phyloP scores from a whole-genome alignment of 2,329 filamentous ascomycete species.

The Colletotrichum brevisporum region DNA sequence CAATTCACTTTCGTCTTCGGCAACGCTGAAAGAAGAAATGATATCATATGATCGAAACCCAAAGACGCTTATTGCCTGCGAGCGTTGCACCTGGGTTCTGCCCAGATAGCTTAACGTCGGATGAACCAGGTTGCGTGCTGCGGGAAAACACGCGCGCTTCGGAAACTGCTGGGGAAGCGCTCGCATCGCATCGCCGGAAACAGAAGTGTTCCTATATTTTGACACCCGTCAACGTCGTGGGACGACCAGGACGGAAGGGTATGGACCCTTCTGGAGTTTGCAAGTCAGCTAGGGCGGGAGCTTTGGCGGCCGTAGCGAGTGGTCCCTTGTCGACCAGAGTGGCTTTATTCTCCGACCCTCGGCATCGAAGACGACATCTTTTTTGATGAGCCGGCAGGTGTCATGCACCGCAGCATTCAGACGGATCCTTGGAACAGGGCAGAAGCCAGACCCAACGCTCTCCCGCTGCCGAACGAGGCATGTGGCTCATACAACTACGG shows the following conservation, averaged over 20 bases:
- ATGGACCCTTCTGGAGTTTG: no score
- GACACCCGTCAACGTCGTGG: constrained; percentile 9
- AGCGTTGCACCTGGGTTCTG: background rate
- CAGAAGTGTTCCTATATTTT: constrained; percentile 18
- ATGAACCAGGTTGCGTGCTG: constrained; percentile 29
- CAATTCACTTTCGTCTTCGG: constrained; percentile 7
- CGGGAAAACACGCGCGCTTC: background rate
- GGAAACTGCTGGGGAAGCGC: constrained; percentile 4
- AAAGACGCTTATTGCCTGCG: background rate
- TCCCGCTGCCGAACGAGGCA: background rate
- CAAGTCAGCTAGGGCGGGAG: no score
- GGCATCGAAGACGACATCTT: constrained; percentile 6
- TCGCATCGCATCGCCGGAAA: constrained; percentile 25
- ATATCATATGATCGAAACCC: constrained; percentile 28
- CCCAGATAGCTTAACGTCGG: constrained; percentile 11
- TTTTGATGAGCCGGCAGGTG: constrained; percentile 30
- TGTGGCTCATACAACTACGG: background rate
- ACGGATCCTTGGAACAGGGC: constrained; percentile 5
- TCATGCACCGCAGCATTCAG: constrained; percentile 23
- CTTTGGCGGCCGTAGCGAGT: background rate
- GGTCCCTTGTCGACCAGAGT: background rate
- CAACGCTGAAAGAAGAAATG: background rate
- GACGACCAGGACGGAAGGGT: background rate
- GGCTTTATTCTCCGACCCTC: background rate
- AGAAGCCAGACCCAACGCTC: background rate